Evolutionary conservation across 768 basidiomycete genomes (phyloP).

Genomic region (Mycena haematopus): DNA sequence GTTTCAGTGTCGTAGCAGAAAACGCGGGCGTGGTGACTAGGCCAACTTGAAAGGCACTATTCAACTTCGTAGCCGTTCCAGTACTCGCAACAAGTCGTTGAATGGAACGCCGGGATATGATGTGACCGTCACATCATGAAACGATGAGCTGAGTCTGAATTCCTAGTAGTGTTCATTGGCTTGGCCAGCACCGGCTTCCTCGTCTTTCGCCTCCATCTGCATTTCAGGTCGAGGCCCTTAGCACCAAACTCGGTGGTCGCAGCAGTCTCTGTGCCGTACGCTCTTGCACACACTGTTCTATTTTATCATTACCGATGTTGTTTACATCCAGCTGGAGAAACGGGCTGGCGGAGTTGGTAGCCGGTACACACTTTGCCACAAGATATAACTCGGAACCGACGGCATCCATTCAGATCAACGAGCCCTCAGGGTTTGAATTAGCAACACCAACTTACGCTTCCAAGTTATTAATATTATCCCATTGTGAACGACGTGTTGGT

Average conservation of each 20-base stretch:
- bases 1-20: too few species aligned
- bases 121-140: background rate
- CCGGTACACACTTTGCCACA: slow-evolving; percentile 9
- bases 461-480: slow-evolving; percentile 17
- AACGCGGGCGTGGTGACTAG: too few species aligned
- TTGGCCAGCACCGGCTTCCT: slow-evolving; percentile 34
- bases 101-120: too few species aligned
- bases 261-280: slow-evolving; percentile 11
- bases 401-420: slow-evolving; percentile 6
- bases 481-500: slow-evolving; percentile 8
- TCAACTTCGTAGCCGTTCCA: too few species aligned
- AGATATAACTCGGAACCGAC: slow-evolving; percentile 23
- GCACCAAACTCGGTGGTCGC: background rate
- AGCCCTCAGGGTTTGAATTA: slow-evolving; percentile 17
- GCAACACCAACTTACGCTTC: slow-evolving; percentile 4
- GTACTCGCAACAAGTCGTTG: too few species aligned
- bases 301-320: slow-evolving; percentile 14
- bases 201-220: slow-evolving; percentile 10
- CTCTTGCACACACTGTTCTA: slow-evolving; percentile 4
- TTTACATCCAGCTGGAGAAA: slow-evolving; percentile 20
- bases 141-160: slow-evolving; percentile 18
- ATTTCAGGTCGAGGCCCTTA: background rate
- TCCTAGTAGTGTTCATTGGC: slow-evolving; percentile 28
- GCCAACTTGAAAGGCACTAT: too few species aligned
- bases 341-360: slow-evolving; percentile 13